Base-by-base conservation (phyloP, 768 basidiomycete species). In the Gloeostereum incarnatum region DNA sequence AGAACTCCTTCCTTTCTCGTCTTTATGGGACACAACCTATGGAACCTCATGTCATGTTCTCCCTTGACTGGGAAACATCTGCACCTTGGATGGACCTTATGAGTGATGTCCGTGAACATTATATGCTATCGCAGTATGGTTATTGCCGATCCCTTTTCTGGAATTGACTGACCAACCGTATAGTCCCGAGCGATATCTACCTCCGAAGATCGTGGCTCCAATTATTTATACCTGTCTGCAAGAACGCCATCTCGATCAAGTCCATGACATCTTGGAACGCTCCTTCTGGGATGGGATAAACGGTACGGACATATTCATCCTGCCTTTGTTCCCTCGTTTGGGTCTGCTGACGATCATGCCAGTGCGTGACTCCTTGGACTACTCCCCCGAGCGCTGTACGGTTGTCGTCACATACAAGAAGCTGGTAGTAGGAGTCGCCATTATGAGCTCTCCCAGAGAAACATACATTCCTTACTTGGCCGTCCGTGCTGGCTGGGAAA, bases 381-480 rank as follows among this genome's bases (percentile, higher is more conserved):
- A 77, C 45, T 65, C 60, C 3, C 83, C 87, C 1, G 82, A 85
- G 47, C 70, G 69, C 24, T 83, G 75, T 31, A 89, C 86, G 0
- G 68, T 90, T n/a, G 62, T 90, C 19, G 85, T 82, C 3, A 66
- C 64, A 41, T 87, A 87, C 57, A 80, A 76, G 41, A 58, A 60
- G 35, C 62, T 87, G 8, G 82, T 90, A 4, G 68, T 89, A 6
- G 87, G 87, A 11, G 71, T 74, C 13, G 83, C 81, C 9, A 72
- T 89, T 42, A 59, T 88, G 42, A 85, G 78, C 54, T 86, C 82
- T 17, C 87, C 87, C 0, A 71, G 71, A 35, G 82, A 87, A 53
- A 79, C 82, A 3, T 90, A 90, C 49, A 85, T 90, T 38, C 87
- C 84, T 14, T 90, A 87, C 45, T 66, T 90, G 11, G 80, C 69